Percentiles rank a stretch among this genome's conserved stretches.
Conservation (phyloP, 306 rosid species). For the Quercus wislizeni region DNA sequence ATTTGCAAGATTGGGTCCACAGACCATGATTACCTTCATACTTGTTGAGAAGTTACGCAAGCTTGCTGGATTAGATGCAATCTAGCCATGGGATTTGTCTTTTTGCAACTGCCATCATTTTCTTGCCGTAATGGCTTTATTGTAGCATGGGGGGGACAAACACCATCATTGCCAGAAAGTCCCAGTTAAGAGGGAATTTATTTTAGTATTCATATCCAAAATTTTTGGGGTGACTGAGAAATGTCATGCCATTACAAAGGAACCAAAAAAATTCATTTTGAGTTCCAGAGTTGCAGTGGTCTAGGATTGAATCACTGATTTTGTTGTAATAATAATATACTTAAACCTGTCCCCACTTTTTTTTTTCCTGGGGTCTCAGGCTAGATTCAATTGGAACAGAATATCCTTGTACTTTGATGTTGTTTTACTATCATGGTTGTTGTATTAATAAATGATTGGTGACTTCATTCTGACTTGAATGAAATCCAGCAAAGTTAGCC, state of each 20-base stretch:
- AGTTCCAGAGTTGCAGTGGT: neutral
- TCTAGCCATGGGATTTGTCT: conserved; percentile 30
- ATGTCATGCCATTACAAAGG: conserved; percentile 3
- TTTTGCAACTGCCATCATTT: conserved; percentile 8
- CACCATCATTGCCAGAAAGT: conserved; percentile 18
- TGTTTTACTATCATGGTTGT: neutral
- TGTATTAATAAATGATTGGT: neutral
- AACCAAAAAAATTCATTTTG: neutral
- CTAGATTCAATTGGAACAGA: conserved; percentile 9
- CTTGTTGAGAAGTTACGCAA: conserved; percentile 83
- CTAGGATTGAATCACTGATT: neutral
- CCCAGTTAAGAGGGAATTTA: conserved; percentile 11
- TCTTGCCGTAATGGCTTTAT: conserved; percentile 17
- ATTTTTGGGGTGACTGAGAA: conserved; percentile 5
- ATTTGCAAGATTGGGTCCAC: conserved; percentile 92
- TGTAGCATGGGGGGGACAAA: conserved; percentile 8
- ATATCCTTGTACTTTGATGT: neutral
- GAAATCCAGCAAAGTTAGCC: neutral
- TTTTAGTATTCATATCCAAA: conserved; percentile 16
- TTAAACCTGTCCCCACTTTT: conserved; percentile 1
- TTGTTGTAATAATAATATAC: conserved; percentile 9
- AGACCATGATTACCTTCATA: conserved; percentile 82
- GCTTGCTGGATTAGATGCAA: conserved; percentile 76
- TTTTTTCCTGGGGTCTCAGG: conserved; percentile 1
- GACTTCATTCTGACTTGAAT: neutral